Evolutionary conservation across 1,139 yeast genomes (phyloP), one percentile per base, ranked within the genome.

Genomic region (Entelexis paramagnoliae): DNA sequence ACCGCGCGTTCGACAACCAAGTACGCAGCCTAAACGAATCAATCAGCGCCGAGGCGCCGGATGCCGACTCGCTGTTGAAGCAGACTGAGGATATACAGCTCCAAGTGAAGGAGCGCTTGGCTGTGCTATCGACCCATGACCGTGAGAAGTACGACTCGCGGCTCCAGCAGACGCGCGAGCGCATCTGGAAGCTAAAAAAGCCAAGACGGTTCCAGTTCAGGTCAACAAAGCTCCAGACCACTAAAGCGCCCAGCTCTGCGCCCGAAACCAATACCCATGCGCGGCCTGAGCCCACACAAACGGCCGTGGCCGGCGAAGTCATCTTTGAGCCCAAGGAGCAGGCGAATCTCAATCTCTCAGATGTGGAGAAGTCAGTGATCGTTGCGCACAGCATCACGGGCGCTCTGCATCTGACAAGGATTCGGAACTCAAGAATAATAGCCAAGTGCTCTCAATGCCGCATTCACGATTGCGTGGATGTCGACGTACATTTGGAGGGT

Each of bases 381-480:
- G 45, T 55, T 10, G 48, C 61, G 3, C 43, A 52, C 10, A 32
- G 56, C 6, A 54, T 66, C 16, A 46, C 53, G 11, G 66, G 68
- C 19, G 59, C 69, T 0, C 46, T 62, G 9, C 61, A 64, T 48
- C 51, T 63, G 13, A 56, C 59, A 16, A 52, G 56, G 30, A 49
- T 59, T 10, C 22, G 34, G 3, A 38, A 60, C 39, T 59, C 62
- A 5, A 50, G 53, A 10, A 28, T 66, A 2, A 48, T 60, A 4
- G 52, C 58, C 38, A 48, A 50, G 14, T 62, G 68, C 50, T 66
- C 65, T 40, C 69, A 66, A 52, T 63, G 64, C 47, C 58, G 69
- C 34, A 57, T 66, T 50, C 67, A 65, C 51, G 41, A 59, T 38
- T 62, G 68, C 20, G 38, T 35, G 4, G 48, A 58, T 28, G 50